These are phyloP conservation scores for Phaffia rhodozyma DNA, from an alignment of 1,284 basidiomycete genomes.

Conservation along the genomic window DNA sequence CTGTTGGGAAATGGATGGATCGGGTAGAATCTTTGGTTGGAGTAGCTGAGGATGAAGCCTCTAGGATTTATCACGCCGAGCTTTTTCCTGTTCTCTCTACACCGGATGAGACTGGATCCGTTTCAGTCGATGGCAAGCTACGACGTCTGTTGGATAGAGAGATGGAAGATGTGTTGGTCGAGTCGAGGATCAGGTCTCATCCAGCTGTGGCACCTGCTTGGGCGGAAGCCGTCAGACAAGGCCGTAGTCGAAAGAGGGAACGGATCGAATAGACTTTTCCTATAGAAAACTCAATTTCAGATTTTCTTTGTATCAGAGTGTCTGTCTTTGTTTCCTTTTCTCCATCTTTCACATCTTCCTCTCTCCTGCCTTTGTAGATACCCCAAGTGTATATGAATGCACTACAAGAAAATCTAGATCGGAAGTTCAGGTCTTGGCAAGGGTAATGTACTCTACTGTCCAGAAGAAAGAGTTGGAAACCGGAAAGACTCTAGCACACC, in stretches of 20 bases:
- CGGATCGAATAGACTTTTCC: not conserved
- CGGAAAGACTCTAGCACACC: too few species aligned
- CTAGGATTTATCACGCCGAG: conserved; percentile 2
- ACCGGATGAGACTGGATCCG: not conserved
- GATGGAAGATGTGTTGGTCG: conserved; percentile 13
- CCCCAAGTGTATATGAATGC: too few species aligned
- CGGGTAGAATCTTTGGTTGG: not conserved
- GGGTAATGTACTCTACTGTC: too few species aligned
- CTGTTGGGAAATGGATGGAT: not conserved
- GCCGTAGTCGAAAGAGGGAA: conserved; percentile 1
- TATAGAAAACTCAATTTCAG: too few species aligned
- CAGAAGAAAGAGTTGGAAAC: too few species aligned
- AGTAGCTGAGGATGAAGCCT: conserved; percentile 10
- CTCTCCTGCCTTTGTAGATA: too few species aligned
- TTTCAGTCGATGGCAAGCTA: not conserved
- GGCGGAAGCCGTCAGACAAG: conserved; percentile 16
- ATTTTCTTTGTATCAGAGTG: too few species aligned
- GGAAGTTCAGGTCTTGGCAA: too few species aligned
- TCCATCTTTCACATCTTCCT: too few species aligned
- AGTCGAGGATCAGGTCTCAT: conserved; percentile 9
- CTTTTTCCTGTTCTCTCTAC: not conserved
- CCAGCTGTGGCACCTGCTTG: conserved; percentile 16
- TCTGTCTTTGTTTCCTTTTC: too few species aligned
- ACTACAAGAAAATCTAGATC: too few species aligned
- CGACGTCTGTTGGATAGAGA: not conserved